Base-by-base conservation (phyloP, 768 basidiomycete genomes). In the Lactarius pseudohatsudake region DNA sequence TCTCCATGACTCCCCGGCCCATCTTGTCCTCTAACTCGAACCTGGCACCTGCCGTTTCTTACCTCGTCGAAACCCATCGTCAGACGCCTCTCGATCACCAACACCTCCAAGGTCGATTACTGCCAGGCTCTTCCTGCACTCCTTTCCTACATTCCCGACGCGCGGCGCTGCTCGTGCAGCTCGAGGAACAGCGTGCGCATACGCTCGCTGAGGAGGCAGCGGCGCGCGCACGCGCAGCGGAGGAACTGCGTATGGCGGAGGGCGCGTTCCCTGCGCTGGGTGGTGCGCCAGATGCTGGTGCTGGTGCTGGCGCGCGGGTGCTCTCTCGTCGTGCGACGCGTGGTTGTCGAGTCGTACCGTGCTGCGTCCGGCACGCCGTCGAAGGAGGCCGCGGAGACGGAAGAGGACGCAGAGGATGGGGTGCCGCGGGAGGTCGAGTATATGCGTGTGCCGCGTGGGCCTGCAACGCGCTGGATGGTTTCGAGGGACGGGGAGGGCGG, bases 211-310 rank as follows among this genome's bases (percentile, higher is more conserved):
- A 62, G 38, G 69, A 70, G 20, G 64, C 61, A 0, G 61, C 18
- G 13, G 61, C 36, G 54, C 67, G 67, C 2, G 43, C 26, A 10
- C 38, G 63, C n/a, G 64, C 47, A 7, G 62, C 20, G 2, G 61
- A 59, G 38, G 64, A 59, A 2, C 22, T 55, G 34, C 64, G 57
- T 6, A 10, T 41, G 28, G 58, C 67, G 2, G 67, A 61, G 34
- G 68, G 69, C 30, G 64, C 67, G 55, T 69, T 70, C 57, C 69
- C 69, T 2, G 57, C 58, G 32, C 61, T 70, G 4, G 36, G n/a
- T 3, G 34, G n/a, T 3, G 64, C 58, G 26, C 54, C 28, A 0
- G 53, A 26, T 54, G 26, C 26, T 3, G 16, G 15, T 40, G 38
- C 15, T 11, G 36, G 34, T 38, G 38, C 4, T 1, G 38, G 38